A percentile compares a stretch with the other conserved stretches of the same genome.
Conservation (phyloP, 352 stramenopile genomes). For the Blastocystis hominis region DNA sequence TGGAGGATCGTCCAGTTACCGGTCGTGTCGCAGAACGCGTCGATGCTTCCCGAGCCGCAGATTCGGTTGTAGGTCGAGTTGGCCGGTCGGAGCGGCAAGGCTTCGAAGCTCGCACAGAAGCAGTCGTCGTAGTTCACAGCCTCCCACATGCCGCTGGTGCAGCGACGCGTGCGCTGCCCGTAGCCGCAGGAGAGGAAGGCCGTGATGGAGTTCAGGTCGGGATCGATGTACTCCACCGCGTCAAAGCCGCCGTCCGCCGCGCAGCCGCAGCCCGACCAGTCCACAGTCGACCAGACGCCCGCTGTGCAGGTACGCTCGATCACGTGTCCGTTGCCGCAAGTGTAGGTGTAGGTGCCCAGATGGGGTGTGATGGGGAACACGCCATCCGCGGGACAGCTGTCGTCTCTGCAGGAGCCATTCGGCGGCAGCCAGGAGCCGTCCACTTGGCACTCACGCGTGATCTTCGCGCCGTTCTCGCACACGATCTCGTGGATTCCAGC, state of each 20-base stretch:
- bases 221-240: not conserved
- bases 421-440: not conserved
- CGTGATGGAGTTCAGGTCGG: not conserved
- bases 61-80: too few relatives aligned
- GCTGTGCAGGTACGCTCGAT: slow-evolving; percentile 1
- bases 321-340: not conserved
- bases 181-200: not conserved
- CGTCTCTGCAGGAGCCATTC: not conserved
- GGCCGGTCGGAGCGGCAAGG: not conserved
- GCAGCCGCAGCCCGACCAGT: slow-evolving; percentile 12
- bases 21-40: not conserved
- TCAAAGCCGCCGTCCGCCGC: not conserved
- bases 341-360: not conserved
- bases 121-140: not conserved
- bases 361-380: not conserved
- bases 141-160: not conserved
- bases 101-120: not conserved
- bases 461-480: not conserved
- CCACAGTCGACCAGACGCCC: not conserved
- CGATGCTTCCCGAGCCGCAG: not conserved
- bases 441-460: not conserved
- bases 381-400: not conserved
- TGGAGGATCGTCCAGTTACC: not conserved
- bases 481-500: not conserved
- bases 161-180: not conserved